A percentile compares a stretch with the other conserved stretches of the same genome.
phyloP scores from a whole-genome alignment of 805 yeast genomes.

The Cyberlindnera lachancei region DNA sequence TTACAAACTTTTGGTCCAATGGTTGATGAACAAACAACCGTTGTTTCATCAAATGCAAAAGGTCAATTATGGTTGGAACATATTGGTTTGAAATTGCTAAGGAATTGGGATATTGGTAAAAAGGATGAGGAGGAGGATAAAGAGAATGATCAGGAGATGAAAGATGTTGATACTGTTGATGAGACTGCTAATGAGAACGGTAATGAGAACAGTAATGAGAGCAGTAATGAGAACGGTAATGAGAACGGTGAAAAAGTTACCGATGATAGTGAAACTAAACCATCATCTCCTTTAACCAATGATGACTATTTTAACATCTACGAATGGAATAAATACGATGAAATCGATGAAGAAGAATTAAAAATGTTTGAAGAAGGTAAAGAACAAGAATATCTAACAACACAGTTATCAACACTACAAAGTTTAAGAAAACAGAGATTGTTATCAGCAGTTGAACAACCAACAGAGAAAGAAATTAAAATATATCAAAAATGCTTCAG shows the following conservation, averaged over 20 bases:
- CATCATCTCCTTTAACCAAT: conserved; percentile 4
- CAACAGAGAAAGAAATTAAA: conserved; percentile 34
- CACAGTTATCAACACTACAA: conserved; percentile 41
- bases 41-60: conserved; percentile 42
- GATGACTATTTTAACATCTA: conserved; percentile 26
- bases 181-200: conserved; percentile 5
- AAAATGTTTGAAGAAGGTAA: conserved; percentile 36
- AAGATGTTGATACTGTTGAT: conserved; percentile 5
- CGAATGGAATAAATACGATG: conserved; percentile 43
- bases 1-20: conserved; percentile 58
- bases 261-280: neutral
- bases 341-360: conserved; percentile 45
- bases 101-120: conserved; percentile 10
- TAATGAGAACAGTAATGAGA: neutral
- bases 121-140: conserved; percentile 1
- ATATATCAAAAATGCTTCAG: conserved; percentile 37
- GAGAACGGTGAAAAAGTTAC: neutral
- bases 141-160: conserved; percentile 4
- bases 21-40: conserved; percentile 50
- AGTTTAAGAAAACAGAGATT: conserved; percentile 42
- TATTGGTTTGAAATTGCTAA: conserved; percentile 37
- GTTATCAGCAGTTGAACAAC: conserved; percentile 25
- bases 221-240: neutral
- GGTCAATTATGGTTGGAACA: conserved; percentile 48
- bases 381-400: conserved; percentile 35